These are phyloP conservation scores for Handroanthus guayacan DNA, from an alignment of 257 asterid species.

Conservation along the genomic window DNA sequence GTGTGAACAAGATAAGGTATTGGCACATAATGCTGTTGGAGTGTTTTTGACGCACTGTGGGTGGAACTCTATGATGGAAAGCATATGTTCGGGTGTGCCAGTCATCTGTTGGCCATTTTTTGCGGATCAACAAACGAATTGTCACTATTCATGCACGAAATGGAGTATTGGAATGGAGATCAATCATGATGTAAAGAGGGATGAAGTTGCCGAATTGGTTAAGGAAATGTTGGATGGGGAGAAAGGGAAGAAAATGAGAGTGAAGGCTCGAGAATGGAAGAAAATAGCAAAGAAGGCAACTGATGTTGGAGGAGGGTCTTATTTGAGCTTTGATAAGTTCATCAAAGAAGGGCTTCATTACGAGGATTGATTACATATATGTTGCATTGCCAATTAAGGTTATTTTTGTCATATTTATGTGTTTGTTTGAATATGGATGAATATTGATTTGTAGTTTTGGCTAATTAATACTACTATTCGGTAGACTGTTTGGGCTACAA, in stretches of 20 bases:
- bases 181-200: conserved; percentile 49
- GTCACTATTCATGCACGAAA: conserved; percentile 48
- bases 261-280: conserved; percentile 60
- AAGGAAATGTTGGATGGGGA: conserved; percentile 53
- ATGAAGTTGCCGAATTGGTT: conserved; percentile 47
- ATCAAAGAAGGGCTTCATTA: conserved; percentile 39
- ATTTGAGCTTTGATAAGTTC: conserved; percentile 43
- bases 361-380: conserved; percentile 7
- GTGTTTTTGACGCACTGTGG: conserved; percentile 61
- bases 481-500: too few relatives aligned
- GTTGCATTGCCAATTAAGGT: not conserved
- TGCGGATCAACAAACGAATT: conserved; percentile 61
- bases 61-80: conserved; percentile 59
- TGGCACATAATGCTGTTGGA: conserved; percentile 48
- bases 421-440: not conserved
- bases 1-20: conserved; percentile 59
- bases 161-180: conserved; percentile 66
- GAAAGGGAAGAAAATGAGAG: conserved; percentile 51
- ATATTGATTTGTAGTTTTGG: not conserved
- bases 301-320: conserved; percentile 52
- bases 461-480: too few relatives aligned
- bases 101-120: conserved; percentile 69
- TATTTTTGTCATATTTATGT: not conserved
- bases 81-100: conserved; percentile 48
- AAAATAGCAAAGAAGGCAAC: conserved; percentile 49